These are phyloP conservation scores for Oryza glaberrima DNA, from an alignment of 176 grass and related monocot species.

Conservation along the genomic window DNA sequence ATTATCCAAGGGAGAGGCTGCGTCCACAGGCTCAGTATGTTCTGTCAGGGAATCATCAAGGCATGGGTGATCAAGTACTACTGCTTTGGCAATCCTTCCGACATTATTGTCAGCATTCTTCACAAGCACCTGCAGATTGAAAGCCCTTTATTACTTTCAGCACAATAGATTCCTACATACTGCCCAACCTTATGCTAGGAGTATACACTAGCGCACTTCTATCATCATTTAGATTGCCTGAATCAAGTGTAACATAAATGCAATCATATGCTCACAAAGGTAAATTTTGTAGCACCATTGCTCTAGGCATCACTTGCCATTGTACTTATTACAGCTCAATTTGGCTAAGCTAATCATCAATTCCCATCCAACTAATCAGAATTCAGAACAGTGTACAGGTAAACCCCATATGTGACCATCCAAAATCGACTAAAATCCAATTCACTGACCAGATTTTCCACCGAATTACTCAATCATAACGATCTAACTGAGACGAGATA, in stretches of 20 bases:
- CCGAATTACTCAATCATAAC: neutral
- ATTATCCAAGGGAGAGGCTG: slow-evolving; percentile 31
- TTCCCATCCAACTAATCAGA: neutral
- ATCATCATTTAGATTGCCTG: neutral
- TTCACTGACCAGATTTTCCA: neutral
- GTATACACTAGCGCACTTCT: neutral
- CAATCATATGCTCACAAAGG: neutral
- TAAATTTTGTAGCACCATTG: neutral
- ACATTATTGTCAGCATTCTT: slow-evolving; percentile 89
- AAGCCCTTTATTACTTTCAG: slow-evolving; percentile 16
- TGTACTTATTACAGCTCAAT: neutral
- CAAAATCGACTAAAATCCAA: neutral
- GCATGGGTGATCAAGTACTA: slow-evolving; percentile 57
- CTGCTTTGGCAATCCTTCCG: slow-evolving; percentile 74
- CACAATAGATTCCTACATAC: neutral
- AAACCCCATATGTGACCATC: neutral
- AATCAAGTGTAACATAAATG: neutral
- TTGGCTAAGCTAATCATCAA: neutral
- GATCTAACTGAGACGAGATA: neutral
- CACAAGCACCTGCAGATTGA: slow-evolving; percentile 70
- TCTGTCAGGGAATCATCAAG: slow-evolving; percentile 33
- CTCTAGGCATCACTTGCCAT: neutral
- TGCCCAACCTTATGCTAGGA: neutral
- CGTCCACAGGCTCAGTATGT: slow-evolving; percentile 5
- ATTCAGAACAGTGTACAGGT: neutral